Evolutionary conservation across 345 rosid species (phyloP), one percentile per base, ranked within the genome.

Genomic region (Draba incana): DNA sequence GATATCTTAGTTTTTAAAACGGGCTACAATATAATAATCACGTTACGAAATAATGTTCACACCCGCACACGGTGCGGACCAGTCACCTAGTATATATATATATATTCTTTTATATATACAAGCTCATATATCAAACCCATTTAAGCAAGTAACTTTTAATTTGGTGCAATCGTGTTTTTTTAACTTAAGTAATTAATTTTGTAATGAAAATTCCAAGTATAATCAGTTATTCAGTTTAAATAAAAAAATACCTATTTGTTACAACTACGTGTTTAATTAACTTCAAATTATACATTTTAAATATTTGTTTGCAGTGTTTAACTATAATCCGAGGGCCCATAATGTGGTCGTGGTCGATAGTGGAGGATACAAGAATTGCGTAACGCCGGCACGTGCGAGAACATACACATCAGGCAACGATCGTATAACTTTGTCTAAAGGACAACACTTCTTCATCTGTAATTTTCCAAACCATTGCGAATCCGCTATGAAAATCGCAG

Each of bases 361-460:
- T 41, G 81, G 39, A 6, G 84, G 79, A 0, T 87, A 87, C 67
- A 41, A 10, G 14, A 33, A 59, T n/a, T 85, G 89, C 81, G 13
- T 27, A 7, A 15, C 78, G 2, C 82, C 86, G 3, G 62, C 27
- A 62, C 63, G 79, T 48, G 68, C 89, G 6, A 82, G 20, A 62
- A 11, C 12, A 14, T 82, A 50, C 35, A 57, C 20, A 4, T 74
- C 88, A 27, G 89, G 89, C 14, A 75, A 79, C 33, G 89, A 87
- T 72, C 77, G 23, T 64, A 72, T 87, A 72, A 81, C 70, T 78
- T 83, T 85, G 58, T 70, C 37, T 1, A 83, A 62, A 76, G 92
- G 92, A 31, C 75, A 57, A 45, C 79, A 79, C 60, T 82, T 54
- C 66, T 85, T 87, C 84, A 76, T 79, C 52, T 85, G 89, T 68